Conservation (phyloP, 164 flowering plant species). For the Nelumbo lutea region DNA sequence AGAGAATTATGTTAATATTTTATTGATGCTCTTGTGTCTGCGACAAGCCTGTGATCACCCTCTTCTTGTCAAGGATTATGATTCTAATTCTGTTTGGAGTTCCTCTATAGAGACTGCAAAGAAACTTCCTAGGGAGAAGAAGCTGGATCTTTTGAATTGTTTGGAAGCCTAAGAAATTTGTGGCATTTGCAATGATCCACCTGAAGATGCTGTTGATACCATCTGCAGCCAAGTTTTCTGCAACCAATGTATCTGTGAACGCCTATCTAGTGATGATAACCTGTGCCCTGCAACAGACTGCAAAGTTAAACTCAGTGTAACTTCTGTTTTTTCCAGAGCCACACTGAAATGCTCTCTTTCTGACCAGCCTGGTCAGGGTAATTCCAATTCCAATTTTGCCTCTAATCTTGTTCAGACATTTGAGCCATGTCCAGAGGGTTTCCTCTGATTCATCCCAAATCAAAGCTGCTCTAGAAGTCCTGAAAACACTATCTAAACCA, state of each 20-base stretch:
- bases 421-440: constrained; percentile 21
- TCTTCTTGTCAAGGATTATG: constrained; percentile 62
- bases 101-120: constrained; percentile 65
- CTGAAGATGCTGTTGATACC: constrained; percentile 90
- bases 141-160: constrained; percentile 39
- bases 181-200: constrained; percentile 81
- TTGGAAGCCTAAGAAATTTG: constrained; percentile 78
- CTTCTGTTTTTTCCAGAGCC: constrained; percentile 60
- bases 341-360: constrained; percentile 40
- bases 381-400: constrained; percentile 18
- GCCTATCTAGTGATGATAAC: constrained; percentile 61
- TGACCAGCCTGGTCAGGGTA: constrained; percentile 27
- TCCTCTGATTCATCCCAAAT: constrained; percentile 65
- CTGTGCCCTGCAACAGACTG: constrained; percentile 64
- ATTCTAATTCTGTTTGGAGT: constrained; percentile 46
- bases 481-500: constrained; percentile 51
- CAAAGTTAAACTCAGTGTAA: constrained; percentile 44
- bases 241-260: constrained; percentile 79
- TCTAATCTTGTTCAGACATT: constrained; percentile 10
- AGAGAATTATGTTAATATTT: constrained; percentile 90
- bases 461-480: constrained; percentile 67
- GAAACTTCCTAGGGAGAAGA: constrained; percentile 65
- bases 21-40: constrained; percentile 20
- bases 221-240: constrained; percentile 87
- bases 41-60: constrained; percentile 99